phyloP scores from a whole-genome alignment of 371 early-diverging fungal species.

The Circinella umbellata region DNA sequence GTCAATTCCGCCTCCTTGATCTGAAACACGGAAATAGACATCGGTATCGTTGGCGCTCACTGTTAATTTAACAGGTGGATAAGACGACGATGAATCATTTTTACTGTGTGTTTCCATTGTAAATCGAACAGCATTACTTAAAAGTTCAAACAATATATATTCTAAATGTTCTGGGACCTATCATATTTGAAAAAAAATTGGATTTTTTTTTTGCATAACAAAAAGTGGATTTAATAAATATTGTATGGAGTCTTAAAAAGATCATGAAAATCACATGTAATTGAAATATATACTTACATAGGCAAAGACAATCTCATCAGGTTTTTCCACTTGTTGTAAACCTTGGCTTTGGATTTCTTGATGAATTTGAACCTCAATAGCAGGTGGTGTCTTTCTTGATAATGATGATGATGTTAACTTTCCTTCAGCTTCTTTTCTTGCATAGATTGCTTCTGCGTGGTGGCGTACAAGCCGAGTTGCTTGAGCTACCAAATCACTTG shows the following conservation, averaged over 20 bases:
- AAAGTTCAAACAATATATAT: constrained; percentile 91
- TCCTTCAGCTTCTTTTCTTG: background rate
- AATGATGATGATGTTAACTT: too few species aligned
- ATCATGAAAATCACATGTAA: too few species aligned
- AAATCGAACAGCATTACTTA: constrained; percentile 86
- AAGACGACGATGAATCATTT: constrained; percentile 4
- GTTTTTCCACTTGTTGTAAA: constrained; percentile 11
- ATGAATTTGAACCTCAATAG: constrained; percentile 30
- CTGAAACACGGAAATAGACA: constrained; percentile 90
- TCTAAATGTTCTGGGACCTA: constrained; percentile 89
- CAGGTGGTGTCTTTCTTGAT: constrained; percentile 20
- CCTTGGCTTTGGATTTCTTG: constrained; percentile 16
- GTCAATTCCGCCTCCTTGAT: constrained; percentile 90
- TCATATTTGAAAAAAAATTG: background rate
- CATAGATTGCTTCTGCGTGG: constrained; percentile 17
- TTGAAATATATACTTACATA: too few species aligned
- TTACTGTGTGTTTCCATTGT: constrained; percentile 44
- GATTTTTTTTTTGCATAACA: too few species aligned
- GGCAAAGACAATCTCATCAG: constrained; percentile 50
- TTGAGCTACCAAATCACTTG: constrained; percentile 53
- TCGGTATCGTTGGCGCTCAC: constrained; percentile 76
- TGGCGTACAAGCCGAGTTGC: constrained; percentile 30
- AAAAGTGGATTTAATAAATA: too few species aligned
- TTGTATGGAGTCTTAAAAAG: too few species aligned
- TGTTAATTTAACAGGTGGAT: constrained; percentile 82